phyloP scores from a whole-genome alignment of 2,329 filamentous ascomycete species.

The Trichoderma afroharzianum region DNA sequence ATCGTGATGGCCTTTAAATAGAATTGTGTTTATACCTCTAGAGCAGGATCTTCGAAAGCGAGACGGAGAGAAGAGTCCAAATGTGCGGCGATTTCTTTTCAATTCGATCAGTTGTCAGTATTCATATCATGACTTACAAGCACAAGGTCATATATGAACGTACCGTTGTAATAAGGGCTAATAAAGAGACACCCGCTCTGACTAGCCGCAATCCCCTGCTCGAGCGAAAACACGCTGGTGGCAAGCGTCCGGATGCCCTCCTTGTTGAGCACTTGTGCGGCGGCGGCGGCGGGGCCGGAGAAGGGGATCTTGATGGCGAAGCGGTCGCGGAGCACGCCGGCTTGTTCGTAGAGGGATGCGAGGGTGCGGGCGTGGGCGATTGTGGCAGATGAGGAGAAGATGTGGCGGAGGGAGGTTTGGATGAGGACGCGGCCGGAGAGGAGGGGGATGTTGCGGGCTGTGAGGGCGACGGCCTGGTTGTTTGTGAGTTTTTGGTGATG shows the following conservation, averaged over 20 bases:
- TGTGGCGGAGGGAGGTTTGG: constrained; percentile 22
- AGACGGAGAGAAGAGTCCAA: constrained; percentile 17
- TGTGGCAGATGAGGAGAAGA: constrained; percentile 20
- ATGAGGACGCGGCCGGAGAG: constrained; percentile 24
- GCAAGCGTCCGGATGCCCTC: constrained; percentile 26
- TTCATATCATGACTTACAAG: background rate
- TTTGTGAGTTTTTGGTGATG: background rate
- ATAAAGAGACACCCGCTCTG: constrained; percentile 25
- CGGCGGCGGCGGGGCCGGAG: constrained; percentile 22
- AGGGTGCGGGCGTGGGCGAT: constrained; percentile 22
- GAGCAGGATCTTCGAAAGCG: constrained; percentile 17
- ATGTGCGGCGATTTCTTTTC: constrained; percentile 22
- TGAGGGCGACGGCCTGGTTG: constrained; percentile 19
- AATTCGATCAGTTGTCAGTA: background rate
- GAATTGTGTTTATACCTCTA: constrained; percentile 17
- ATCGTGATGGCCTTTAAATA: background rate
- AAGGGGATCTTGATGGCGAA: constrained; percentile 25
- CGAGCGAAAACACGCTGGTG: constrained; percentile 23
- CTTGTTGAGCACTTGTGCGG: constrained; percentile 18
- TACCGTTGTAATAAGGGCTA: constrained; percentile 26
- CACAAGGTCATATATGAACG: background rate
- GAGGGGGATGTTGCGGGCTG: constrained; percentile 22
- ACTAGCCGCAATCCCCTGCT: constrained; percentile 26
- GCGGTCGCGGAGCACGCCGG: constrained; percentile 21
- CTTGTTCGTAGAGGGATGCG: constrained; percentile 20